These are phyloP conservation scores for Sphagnum magellanicum DNA, from an alignment of 228 moss, liverwort and hornwort species.

Conservation along the genomic window DNA sequence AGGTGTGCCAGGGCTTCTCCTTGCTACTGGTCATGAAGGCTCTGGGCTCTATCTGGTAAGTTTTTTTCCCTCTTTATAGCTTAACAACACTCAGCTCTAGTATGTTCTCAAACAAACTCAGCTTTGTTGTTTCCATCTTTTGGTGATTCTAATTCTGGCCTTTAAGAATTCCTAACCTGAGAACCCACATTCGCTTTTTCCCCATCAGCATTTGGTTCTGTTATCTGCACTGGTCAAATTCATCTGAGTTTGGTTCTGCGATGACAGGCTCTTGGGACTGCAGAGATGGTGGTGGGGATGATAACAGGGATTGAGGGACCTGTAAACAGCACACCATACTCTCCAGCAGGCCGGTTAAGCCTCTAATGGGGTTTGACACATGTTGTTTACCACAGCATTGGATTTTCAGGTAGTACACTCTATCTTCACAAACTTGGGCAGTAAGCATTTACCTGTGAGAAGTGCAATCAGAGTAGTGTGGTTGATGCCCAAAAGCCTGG, in stretches of 20 bases:
- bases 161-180: background rate
- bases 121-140: background rate
- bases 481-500: too few relatives aligned
- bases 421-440: too few relatives aligned
- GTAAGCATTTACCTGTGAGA: too few relatives aligned
- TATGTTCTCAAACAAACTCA: too few relatives aligned
- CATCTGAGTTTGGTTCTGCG: background rate
- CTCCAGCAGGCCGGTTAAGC: constrained; percentile 51
- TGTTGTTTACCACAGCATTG: too few relatives aligned
- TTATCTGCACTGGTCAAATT: background rate
- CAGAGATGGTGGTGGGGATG: constrained; percentile 66
- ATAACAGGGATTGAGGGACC: constrained; percentile 29
- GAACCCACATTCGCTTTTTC: background rate
- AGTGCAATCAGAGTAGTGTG: too few relatives aligned
- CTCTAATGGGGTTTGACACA: background rate
- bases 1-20: constrained; percentile 68
- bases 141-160: background rate
- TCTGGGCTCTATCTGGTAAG: constrained; percentile 89
- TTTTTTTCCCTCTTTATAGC: too few relatives aligned
- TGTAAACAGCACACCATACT: constrained; percentile 31
- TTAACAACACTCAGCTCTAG: too few relatives aligned
- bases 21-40: constrained; percentile 96
- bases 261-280: constrained; percentile 79
- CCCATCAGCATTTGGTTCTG: background rate
- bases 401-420: too few relatives aligned